Conservation (phyloP, 306 rosid genomes). For the Cicer pinnatifidum region DNA sequence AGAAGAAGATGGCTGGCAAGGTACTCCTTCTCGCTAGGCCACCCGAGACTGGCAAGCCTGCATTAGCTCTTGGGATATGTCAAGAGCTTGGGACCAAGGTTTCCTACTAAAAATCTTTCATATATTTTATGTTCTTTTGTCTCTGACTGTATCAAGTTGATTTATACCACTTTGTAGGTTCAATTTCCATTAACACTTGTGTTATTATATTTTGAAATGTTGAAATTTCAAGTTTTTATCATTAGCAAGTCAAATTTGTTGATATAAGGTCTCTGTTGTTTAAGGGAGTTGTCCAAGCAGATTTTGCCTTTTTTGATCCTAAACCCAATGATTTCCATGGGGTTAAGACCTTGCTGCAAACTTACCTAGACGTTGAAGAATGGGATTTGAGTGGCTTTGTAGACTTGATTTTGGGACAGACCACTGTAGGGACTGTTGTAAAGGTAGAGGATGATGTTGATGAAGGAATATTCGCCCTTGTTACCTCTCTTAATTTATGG, state of each 20-base stretch:
- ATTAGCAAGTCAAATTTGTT: too few relatives aligned
- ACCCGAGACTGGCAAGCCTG: constrained; percentile 97
- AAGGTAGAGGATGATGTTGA: constrained; percentile 85
- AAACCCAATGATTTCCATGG: constrained; percentile 83
- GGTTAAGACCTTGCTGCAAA: constrained; percentile 76
- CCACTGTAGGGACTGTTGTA: constrained; percentile 74
- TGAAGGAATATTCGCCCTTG: constrained; percentile 70
- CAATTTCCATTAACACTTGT: too few relatives aligned
- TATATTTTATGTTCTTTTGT: background rate
- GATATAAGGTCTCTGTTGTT: constrained; percentile 39
- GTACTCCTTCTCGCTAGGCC: too few relatives aligned
- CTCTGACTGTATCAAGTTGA: background rate
- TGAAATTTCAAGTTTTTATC: too few relatives aligned
- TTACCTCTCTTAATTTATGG: constrained; percentile 69
- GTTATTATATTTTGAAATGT: too few relatives aligned
- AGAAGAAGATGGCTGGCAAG: too few relatives aligned
- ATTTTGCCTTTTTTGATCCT: constrained; percentile 86
- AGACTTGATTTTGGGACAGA: constrained; percentile 72
- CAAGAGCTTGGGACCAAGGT: constrained; percentile 99
- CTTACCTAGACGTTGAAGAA: constrained; percentile 65
- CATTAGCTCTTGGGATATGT: constrained; percentile 88
- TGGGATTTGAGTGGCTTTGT: constrained; percentile 86
- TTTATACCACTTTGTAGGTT: constrained; percentile 54
- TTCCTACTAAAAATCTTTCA: background rate
- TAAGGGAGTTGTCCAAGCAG: constrained; percentile 77